Base-by-base conservation (phyloP, 2,329 filamentous ascomycete species). In the Fusarium fujikuroi region DNA sequence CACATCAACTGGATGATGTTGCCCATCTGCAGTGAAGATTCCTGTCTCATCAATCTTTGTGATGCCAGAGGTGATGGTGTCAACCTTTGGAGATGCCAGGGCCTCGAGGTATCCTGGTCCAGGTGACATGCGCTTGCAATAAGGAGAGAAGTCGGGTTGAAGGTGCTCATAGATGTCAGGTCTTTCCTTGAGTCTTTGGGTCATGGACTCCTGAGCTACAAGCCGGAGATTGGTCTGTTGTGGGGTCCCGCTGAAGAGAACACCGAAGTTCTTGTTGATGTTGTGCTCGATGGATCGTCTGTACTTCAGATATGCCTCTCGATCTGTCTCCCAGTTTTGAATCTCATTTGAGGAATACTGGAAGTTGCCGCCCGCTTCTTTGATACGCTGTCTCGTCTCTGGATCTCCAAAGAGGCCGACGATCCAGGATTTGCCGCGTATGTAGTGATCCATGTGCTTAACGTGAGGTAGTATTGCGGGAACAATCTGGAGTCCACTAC, bases 391-490 rank as follows among this genome's bases (percentile, higher is more conserved):
- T 4, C 64, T 60, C 1, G 64, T 68, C 5, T 68, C 34, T 7
- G 42, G 37, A 21, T 68, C 65, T 5, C 64, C 65, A 2, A 68
- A 68, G 3, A 68, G 65, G 0, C 65, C 65, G 3, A 63, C 56
- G 1, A 68, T 68, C 65, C 65, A 68, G 2, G 65, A 68, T 3
- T 42, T 49, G 0, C 65, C 63, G 1, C 65, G 65, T 6, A 68
- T 42, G 21, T 68, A 68, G 23, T 68, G 65, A 32, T 68, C 63
- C 65, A 68, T 68, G 15, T 68, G 65, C 9, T 63, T 68, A 9
- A 68, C 56, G 4, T 63, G 42, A 0, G 63, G 42, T 2, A 68
- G 12, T 14, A 68, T 36, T 5, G 65, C 47, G 3, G 65, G 65
- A 1, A 68, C 65, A 5, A 68, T 68, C n/a, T 68, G 65, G 2